A percentile compares a stretch with the other conserved stretches of the same genome.
These are phyloP conservation scores for Pluteus cervinus DNA, from an alignment of 768 basidiomycete species.

Conservation along the genomic window DNA sequence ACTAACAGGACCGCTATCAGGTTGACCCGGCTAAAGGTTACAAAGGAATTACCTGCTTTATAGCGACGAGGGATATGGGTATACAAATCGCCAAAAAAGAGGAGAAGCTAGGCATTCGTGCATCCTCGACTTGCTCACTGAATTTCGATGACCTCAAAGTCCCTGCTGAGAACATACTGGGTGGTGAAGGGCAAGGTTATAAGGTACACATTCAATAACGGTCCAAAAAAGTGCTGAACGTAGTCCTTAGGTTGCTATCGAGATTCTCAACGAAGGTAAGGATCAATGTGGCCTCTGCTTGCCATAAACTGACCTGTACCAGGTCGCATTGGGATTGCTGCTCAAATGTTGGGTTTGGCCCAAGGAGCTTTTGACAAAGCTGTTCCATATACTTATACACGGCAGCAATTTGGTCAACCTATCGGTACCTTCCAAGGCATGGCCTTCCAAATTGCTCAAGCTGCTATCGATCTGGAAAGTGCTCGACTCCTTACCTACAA, in stretches of 20 bases:
- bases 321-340: slow-evolving; percentile 95
- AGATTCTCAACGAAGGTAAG: slow-evolving; percentile 88
- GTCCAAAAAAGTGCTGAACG: no score
- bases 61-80: slow-evolving; percentile 95
- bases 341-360: slow-evolving; percentile 97
- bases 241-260: slow-evolving; percentile 72
- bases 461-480: slow-evolving; percentile 84
- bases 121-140: slow-evolving; percentile 91
- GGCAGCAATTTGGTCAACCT: slow-evolving; percentile 90
- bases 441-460: slow-evolving; percentile 90
- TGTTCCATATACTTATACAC: slow-evolving; percentile 92
- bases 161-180: slow-evolving; percentile 84
- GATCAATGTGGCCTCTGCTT: not conserved
- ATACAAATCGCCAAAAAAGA: slow-evolving; percentile 98
- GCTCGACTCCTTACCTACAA: slow-evolving; percentile 94
- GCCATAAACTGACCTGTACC: not conserved
- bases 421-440: slow-evolving; percentile 95
- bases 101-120: slow-evolving; percentile 94
- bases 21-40: slow-evolving; percentile 89
- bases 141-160: slow-evolving; percentile 90
- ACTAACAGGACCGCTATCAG: slow-evolving; percentile 28
- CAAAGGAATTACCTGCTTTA: slow-evolving; percentile 98
- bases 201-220: no score
- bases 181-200: slow-evolving; percentile 89
- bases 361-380: slow-evolving; percentile 96